These are phyloP conservation scores for Lepidium aucheri DNA, from an alignment of 345 rosid genomes.

Conservation along the genomic window DNA sequence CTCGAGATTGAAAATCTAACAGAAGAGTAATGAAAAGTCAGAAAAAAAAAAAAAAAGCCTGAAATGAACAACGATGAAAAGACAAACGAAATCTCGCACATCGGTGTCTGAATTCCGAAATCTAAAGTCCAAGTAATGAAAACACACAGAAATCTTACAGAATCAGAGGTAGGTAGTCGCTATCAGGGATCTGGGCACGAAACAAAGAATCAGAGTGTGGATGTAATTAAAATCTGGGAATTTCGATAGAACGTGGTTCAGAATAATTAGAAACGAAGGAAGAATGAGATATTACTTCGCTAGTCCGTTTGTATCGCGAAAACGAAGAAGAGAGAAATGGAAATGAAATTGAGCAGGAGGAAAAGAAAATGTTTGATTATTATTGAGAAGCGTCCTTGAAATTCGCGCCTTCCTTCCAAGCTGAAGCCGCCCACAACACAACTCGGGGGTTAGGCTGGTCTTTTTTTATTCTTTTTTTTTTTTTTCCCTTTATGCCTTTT, in stretches of 20 bases:
- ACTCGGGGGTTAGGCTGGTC: not conserved
- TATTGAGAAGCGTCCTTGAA: constrained; percentile 26
- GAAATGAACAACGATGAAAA: not conserved
- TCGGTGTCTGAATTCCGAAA: not conserved
- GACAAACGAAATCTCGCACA: not conserved
- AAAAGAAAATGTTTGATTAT: too few species aligned
- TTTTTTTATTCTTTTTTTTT: not conserved
- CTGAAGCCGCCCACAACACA: constrained; percentile 30
- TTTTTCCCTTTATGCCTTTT: not conserved
- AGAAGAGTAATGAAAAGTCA: not conserved
- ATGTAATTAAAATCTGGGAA: constrained; percentile 8
- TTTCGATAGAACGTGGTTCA: not conserved
- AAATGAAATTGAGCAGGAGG: not conserved
- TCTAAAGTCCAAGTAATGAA: not conserved
- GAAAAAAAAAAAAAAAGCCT: not conserved
- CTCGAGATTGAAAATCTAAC: not conserved
- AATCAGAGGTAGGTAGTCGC: constrained; percentile 1
- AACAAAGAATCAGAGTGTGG: not conserved
- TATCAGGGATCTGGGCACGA: not conserved
- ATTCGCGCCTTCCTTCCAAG: constrained; percentile 44
- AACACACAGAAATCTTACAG: constrained; percentile 5
- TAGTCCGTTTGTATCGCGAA: not conserved
- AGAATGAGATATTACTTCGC: not conserved
- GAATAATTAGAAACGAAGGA: too few species aligned
- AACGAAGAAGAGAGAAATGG: not conserved